phyloP scores from a whole-genome alignment of 306 rosid genomes.

The Astragalus glycyphyllos region DNA sequence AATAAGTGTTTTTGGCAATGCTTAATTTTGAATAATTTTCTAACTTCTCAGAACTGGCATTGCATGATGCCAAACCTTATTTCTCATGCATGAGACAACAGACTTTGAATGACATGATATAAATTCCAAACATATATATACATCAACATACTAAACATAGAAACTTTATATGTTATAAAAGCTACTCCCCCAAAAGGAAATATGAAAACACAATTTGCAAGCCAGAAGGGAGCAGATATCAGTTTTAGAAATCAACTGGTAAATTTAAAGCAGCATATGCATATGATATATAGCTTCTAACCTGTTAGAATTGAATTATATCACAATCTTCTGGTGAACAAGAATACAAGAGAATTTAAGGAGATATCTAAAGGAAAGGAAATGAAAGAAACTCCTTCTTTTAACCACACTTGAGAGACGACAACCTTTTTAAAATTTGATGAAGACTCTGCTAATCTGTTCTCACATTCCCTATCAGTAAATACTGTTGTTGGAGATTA shows the following conservation, averaged over 20 bases:
- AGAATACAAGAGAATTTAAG: slow-evolving; percentile 44
- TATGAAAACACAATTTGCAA: slow-evolving; percentile 9
- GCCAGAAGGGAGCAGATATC: not conserved
- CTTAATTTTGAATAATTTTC: slow-evolving; percentile 28
- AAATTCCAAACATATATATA: slow-evolving; percentile 8
- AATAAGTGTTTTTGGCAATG: slow-evolving; percentile 22
- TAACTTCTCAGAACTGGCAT: slow-evolving; percentile 7
- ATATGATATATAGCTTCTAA: slow-evolving; percentile 40
- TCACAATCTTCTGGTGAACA: slow-evolving; percentile 33
- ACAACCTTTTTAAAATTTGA: slow-evolving; percentile 48
- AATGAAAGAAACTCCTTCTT: slow-evolving; percentile 34
- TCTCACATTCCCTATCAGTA: slow-evolving; percentile 75
- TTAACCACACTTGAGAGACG: slow-evolving; percentile 32
- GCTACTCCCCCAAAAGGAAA: not conserved
- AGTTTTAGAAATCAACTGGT: slow-evolving; percentile 12
- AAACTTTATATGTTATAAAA: not conserved
- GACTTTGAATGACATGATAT: slow-evolving; percentile 28
- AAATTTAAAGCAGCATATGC: not conserved
- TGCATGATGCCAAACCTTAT: slow-evolving; percentile 40
- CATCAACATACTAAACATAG: slow-evolving; percentile 6
- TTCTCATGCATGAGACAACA: slow-evolving; percentile 40
- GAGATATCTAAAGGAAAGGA: slow-evolving; percentile 39
- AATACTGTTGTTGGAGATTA: slow-evolving; percentile 47
- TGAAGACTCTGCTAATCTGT: slow-evolving; percentile 59
- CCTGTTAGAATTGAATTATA: slow-evolving; percentile 43